Base-by-base conservation (phyloP, 148 eudicot genomes). In the Rhododendron simsii region DNA sequence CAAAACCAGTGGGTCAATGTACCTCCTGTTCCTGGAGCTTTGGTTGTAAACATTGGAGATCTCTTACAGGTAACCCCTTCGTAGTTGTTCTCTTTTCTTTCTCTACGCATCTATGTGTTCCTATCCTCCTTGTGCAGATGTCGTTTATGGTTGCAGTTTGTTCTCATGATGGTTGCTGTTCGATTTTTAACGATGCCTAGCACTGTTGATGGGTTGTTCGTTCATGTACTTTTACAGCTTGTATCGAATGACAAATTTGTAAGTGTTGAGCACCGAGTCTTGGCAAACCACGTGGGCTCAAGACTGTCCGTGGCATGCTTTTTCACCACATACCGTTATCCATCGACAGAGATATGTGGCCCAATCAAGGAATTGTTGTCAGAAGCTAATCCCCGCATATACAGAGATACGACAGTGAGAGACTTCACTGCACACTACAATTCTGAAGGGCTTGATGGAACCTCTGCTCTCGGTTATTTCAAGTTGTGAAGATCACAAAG, bases 1-100 rank as follows among this genome's bases (percentile, higher is more conserved):
- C 39, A 92, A 44, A 82, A 91, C 75, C 84, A 88, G 33, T 92
- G 92, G 94, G 82, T 92, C 85, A 84, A 87, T 83, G 92, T 92
- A 67, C 84, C 85, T 50, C 90, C 92, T n/a, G 50, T 41, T 18
- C 84, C 80, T 37, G 91, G 90, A 14, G 94, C 91, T 53, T 47
- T 89, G 1, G 85, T 92, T 14, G 86, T 92, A 20, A 90, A 90
- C 81, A 82, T 90, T 45, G 94, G 92, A 9, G 92, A 90, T 84
- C 73, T 89, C n/a, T 85, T 90, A 37, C 88, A 90, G 92, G 91
- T 85, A 71, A 37, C 5, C 3, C 50, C 2, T 30, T 50, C 9
- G 14, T 20, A 21, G 13, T 23, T 39, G 47, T 45, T 14, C 47
- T 10, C n/a, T 35, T 47, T 83, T 9, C 23, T 61, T n/a, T 82